Evolutionary conservation across 768 basidiomycete species (phyloP).

Genomic region (Kwoniella mangroviensis): DNA sequence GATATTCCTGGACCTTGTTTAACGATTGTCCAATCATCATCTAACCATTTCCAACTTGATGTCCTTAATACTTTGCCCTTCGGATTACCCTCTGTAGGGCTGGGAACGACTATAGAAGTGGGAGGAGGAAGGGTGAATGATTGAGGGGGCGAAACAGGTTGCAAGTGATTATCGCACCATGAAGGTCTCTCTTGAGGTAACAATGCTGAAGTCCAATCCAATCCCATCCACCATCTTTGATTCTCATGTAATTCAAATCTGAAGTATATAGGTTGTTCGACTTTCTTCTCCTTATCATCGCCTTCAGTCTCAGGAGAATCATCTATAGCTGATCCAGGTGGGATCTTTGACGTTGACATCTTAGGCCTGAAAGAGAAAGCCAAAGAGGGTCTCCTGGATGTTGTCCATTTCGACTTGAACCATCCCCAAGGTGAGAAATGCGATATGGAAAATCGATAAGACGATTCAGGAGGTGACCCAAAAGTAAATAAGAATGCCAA

Average conservation of each 20-base stretch:
- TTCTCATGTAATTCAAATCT: constrained; percentile 91
- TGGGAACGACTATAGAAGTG: constrained; percentile 60
- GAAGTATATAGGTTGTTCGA: constrained; percentile 61
- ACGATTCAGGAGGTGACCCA: constrained; percentile 65
- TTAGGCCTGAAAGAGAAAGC: constrained; percentile 63
- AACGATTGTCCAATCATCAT: constrained; percentile 84
- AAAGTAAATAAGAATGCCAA: constrained; percentile 72
- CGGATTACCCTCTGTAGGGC: constrained; percentile 49
- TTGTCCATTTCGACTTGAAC: constrained; percentile 69
- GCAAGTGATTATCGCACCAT: constrained; percentile 76
- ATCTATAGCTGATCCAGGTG: constrained; percentile 35
- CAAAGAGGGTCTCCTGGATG: constrained; percentile 63
- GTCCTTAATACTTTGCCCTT: constrained; percentile 67
- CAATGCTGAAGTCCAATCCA: constrained; percentile 93
- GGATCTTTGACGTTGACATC: constrained; percentile 51
- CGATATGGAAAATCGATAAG: constrained; percentile 61
- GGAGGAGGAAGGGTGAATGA: constrained; percentile 67
- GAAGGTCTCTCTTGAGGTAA: constrained; percentile 87
- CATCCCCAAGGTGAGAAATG: constrained; percentile 70
- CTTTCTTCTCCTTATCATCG: constrained; percentile 21
- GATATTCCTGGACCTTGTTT: constrained; percentile 44
- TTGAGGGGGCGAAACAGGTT: constrained; percentile 71
- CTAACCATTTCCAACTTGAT: constrained; percentile 87
- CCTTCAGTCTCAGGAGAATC: constrained; percentile 17
- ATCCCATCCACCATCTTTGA: constrained; percentile 96